Base-by-base conservation (phyloP, 805 yeast genomes). In the Lachancea lanzarotensis region DNA sequence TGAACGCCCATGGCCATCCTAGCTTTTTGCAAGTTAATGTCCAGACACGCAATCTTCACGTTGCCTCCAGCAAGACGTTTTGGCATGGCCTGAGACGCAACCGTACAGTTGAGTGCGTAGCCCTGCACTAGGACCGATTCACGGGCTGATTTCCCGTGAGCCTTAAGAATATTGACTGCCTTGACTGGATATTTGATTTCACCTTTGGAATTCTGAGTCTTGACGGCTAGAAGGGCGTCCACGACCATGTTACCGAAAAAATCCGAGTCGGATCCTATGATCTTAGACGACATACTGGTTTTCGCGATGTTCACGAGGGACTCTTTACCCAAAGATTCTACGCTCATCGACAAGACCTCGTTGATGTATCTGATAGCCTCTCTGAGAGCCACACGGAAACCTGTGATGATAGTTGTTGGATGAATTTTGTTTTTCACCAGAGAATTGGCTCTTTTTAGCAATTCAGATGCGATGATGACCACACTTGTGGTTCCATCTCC, bases 401-500 rank as follows among this genome's bases (percentile, higher is more conserved):
- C 99, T 16, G 95, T 88, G 57, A 95, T 90, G 56, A 95, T 90
- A 9, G 98, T 93, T 2, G 98, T 93, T 38, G 99, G 99, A 68
- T 95, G 98, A 51, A 95, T 84, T 63, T 88, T 87, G 69, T 87
- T 87, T 61, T 84, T 84, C 40, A 93, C 97, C 52, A 93, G 73
- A 56, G 90, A 96, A 66, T 89, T 88, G 34, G 98, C 98, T 52
- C 96, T 78, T 59, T 85, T 85, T 59, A 93, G 73, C 45, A 93
- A 71, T 68, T 93, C 99, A 30, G 95, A 77, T 19, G 98, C 98
- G 62, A 95, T 82, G 50, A 93, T 89, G 34, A 93, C 98, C 41
- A 93, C 98, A 13, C 96, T 85, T 0, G 99, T 93, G 36, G 99
- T 90, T 55, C 98, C 98, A 62, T 90, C 98, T 49, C 97, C 98